These are phyloP conservation scores for Garcia nutans DNA, from an alignment of 345 rosid genomes.

Conservation along the genomic window DNA sequence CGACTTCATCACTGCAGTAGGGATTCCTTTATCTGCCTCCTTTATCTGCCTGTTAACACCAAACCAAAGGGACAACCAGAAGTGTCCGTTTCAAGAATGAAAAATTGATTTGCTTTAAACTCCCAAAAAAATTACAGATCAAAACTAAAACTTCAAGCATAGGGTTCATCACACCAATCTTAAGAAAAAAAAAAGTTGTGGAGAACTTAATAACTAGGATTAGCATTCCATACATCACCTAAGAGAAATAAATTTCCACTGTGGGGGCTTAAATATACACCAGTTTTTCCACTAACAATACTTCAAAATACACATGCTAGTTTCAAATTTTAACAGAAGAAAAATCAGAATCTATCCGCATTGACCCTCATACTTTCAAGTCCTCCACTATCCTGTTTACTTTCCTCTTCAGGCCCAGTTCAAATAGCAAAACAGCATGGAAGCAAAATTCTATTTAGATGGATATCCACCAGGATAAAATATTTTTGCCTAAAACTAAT, in stretches of 20 bases:
- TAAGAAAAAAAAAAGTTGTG: not conserved
- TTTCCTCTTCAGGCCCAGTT: too few species aligned
- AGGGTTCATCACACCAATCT: not conserved
- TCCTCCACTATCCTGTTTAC: too few species aligned
- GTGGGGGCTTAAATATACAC: not conserved
- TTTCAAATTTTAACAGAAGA: not conserved
- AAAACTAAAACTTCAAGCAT: not conserved
- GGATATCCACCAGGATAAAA: too few species aligned
- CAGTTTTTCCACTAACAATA: not conserved
- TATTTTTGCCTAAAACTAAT: too few species aligned
- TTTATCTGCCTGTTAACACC: constrained; percentile 50
- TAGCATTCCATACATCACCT: not conserved
- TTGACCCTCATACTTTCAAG: too few species aligned
- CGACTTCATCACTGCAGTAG: constrained; percentile 61
- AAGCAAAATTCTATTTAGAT: too few species aligned
- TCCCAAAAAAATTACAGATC: not conserved
- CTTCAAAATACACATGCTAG: not conserved
- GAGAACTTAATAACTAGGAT: not conserved
- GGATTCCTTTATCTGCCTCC: constrained; percentile 83
- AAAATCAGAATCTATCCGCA: not conserved
- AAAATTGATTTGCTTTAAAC: not conserved
- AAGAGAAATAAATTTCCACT: not conserved
- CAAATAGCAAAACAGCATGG: too few species aligned
- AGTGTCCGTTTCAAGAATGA: not conserved
- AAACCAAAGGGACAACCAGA: not conserved